These are phyloP conservation scores for Rhododendron simsii DNA, from an alignment of 148 eudicot genomes.

Conservation along the genomic window DNA sequence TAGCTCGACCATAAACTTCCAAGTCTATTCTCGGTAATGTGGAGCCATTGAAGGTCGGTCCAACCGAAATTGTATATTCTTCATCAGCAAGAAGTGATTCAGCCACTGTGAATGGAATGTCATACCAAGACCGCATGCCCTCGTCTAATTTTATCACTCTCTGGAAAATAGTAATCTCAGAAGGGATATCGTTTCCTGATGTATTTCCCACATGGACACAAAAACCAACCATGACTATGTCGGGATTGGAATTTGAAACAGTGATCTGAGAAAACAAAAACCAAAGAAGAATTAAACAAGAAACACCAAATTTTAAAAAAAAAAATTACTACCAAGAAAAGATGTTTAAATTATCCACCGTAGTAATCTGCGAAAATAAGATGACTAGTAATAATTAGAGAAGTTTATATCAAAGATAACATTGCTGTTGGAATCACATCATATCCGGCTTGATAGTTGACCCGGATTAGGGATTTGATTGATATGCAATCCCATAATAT, in stretches of 20 bases:
- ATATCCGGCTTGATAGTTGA: too few relatives aligned
- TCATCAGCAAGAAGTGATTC: constrained; percentile 99
- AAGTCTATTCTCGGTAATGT: constrained; percentile 82
- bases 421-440: background rate
- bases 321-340: background rate
- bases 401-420: background rate
- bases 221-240: constrained; percentile 94
- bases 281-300: background rate
- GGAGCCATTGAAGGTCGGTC: constrained; percentile 77
- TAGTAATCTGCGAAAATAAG: constrained; percentile 4
- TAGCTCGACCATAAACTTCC: constrained; percentile 95
- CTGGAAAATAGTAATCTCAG: constrained; percentile 81
- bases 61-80: constrained; percentile 68
- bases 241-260: constrained; percentile 87
- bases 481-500: too few relatives aligned
- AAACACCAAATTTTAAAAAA: background rate
- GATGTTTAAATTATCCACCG: background rate
- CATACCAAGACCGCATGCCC: constrained; percentile 99
- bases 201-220: constrained; percentile 93
- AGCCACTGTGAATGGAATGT: constrained; percentile 91
- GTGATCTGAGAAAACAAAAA: constrained; percentile 52
- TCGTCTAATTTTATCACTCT: constrained; percentile 88
- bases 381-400: background rate
- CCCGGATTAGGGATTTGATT: too few relatives aligned
- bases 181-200: constrained; percentile 85